A percentile compares a stretch with the other conserved stretches of the same genome.
phyloP scores from a whole-genome alignment of 1,284 basidiomycete species.

The Spongispora temasekensis region DNA sequence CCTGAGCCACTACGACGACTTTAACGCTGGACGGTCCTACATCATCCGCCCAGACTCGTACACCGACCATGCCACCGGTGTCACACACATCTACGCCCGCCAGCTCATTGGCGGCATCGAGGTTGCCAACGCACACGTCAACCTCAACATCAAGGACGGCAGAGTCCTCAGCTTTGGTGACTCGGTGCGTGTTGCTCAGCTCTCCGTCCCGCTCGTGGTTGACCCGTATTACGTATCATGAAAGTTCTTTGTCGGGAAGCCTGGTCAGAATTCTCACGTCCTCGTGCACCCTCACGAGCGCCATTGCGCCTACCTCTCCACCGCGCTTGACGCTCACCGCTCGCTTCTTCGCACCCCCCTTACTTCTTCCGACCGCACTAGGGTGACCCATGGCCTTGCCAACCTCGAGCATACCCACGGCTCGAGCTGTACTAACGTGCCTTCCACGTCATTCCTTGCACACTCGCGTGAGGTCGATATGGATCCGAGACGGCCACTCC shows the following conservation, averaged over 20 bases:
- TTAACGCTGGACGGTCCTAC: conserved; percentile 45
- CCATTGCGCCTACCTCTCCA: conserved; percentile 53
- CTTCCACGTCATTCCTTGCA: conserved; percentile 24
- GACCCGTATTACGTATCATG: conserved; percentile 16
- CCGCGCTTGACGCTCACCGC: conserved; percentile 27
- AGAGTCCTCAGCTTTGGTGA: conserved; percentile 79
- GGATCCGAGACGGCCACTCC: conserved; percentile 46
- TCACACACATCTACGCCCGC: conserved; percentile 82
- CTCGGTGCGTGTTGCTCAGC: conserved; percentile 54
- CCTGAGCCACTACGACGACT: conserved; percentile 39
- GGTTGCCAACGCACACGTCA: conserved; percentile 87
- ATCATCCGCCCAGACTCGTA: conserved; percentile 80
- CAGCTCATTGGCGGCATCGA: conserved; percentile 84
- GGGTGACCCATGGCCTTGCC: conserved; percentile 20
- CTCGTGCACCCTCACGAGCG: conserved; percentile 53
- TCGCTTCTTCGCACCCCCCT: conserved; percentile 15
- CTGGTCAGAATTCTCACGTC: conserved; percentile 38
- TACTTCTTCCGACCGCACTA: conserved; percentile 12
- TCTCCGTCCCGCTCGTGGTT: conserved; percentile 14
- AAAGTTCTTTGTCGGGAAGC: conserved; percentile 67
- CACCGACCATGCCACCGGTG: conserved; percentile 79
- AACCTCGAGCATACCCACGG: conserved; percentile 48
- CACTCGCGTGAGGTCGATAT: conserved; percentile 21
- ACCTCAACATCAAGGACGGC: conserved; percentile 86
- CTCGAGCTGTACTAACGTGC: conserved; percentile 58